Conservation (phyloP, 2,329 filamentous ascomycete species). For the Chrysoporthe deuterocubensis region DNA sequence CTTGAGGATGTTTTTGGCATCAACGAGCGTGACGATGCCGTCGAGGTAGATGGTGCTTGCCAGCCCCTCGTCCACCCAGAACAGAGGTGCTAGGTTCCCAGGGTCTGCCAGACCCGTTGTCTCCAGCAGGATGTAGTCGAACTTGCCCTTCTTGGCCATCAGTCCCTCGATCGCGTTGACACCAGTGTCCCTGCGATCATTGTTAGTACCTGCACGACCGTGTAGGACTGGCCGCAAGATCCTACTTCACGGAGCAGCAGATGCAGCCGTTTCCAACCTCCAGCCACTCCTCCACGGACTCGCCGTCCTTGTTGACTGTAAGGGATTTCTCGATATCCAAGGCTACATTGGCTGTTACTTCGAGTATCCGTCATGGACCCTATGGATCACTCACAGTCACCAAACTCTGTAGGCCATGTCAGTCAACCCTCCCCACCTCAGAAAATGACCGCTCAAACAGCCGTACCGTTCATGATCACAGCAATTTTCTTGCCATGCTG, state of each 20-base stretch:
- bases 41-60: slow-evolving; percentile 96
- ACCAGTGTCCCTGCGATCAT: slow-evolving; percentile 71
- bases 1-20: slow-evolving; percentile 88
- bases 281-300: slow-evolving; percentile 91
- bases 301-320: slow-evolving; percentile 82
- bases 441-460: not conserved
- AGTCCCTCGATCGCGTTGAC: slow-evolving; percentile 94
- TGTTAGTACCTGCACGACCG: slow-evolving; percentile 1
- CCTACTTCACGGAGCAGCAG: slow-evolving; percentile 93
- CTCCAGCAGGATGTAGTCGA: slow-evolving; percentile 97
- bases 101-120: slow-evolving; percentile 95
- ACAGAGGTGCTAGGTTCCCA: slow-evolving; percentile 91
- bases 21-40: slow-evolving; percentile 93
- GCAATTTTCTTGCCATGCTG: slow-evolving; percentile 98
- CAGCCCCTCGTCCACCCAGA: slow-evolving; percentile 96
- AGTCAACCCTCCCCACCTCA: slow-evolving; percentile 24
- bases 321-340: slow-evolving; percentile 95
- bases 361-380: slow-evolving; percentile 24
- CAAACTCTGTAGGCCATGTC: slow-evolving; percentile 64
- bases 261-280: slow-evolving; percentile 97
- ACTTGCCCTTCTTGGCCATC: slow-evolving; percentile 90
- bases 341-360: slow-evolving; percentile 52
- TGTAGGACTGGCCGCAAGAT: not conserved
- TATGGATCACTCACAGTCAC: slow-evolving; percentile 66
- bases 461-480: slow-evolving; percentile 86